These are phyloP conservation scores for Isabelozyma heimii DNA, from an alignment of 805 yeast genomes.

Conservation along the genomic window DNA sequence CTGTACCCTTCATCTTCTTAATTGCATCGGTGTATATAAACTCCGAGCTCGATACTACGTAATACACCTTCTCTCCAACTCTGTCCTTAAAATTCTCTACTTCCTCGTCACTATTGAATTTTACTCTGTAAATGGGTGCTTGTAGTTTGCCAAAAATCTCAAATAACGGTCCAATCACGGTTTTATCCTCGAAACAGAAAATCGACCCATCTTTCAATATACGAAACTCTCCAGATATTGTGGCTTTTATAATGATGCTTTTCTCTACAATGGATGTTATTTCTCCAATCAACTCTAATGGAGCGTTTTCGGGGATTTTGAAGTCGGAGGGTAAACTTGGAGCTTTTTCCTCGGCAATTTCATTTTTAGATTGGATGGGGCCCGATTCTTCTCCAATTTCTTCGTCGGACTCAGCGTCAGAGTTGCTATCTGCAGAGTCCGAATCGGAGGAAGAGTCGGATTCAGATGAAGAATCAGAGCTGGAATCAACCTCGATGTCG, in stretches of 20 bases:
- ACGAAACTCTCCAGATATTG: slow-evolving; percentile 77
- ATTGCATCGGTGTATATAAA: slow-evolving; percentile 75
- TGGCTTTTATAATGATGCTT: slow-evolving; percentile 69
- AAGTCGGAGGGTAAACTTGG: slow-evolving; percentile 68
- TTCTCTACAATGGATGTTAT: slow-evolving; percentile 68
- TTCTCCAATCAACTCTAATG: slow-evolving; percentile 70
- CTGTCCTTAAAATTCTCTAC: slow-evolving; percentile 43
- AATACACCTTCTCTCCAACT: slow-evolving; percentile 61
- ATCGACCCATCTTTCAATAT: slow-evolving; percentile 79
- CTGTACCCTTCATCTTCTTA: slow-evolving; percentile 76
- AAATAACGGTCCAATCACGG: slow-evolving; percentile 70
- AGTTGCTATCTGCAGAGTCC: slow-evolving; percentile 5
- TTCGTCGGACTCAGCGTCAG: slow-evolving; percentile 14
- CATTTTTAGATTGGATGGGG: slow-evolving; percentile 80
- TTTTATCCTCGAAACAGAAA: slow-evolving; percentile 70
- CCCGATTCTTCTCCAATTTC: slow-evolving; percentile 49
- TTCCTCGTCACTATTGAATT: slow-evolving; percentile 53
- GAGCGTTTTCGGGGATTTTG: slow-evolving; percentile 53
- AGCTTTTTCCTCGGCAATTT: slow-evolving; percentile 64
- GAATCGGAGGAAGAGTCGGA: slow-evolving; percentile 8
- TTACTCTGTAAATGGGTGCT: slow-evolving; percentile 76
- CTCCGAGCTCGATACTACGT: slow-evolving; percentile 77
- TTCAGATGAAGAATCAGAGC: slow-evolving; percentile 7
- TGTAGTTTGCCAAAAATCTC: slow-evolving; percentile 91
- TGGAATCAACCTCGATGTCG: slow-evolving; percentile 17